These are phyloP conservation scores for Handroanthus guayacan DNA, from an alignment of 257 asterid species.

Conservation along the genomic window DNA sequence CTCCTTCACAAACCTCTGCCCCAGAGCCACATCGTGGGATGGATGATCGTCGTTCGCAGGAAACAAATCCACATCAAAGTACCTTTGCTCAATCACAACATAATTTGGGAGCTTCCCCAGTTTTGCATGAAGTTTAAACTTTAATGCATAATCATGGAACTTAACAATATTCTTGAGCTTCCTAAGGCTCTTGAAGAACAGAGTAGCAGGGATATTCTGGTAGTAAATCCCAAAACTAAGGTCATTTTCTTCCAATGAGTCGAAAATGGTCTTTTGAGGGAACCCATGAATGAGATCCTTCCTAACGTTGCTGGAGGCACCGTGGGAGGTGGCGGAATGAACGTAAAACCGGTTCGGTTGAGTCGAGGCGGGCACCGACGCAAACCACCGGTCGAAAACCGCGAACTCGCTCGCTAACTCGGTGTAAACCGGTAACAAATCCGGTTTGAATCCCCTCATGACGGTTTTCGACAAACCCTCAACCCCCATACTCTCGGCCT, in stretches of 20 bases:
- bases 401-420: conserved; percentile 80
- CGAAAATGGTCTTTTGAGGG: conserved; percentile 96
- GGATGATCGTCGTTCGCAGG: conserved; percentile 99
- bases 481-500: conserved; percentile 80
- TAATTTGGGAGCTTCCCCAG: conserved; percentile 86
- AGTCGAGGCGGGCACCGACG: conserved; percentile 96
- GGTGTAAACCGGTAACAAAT: conserved; percentile 68
- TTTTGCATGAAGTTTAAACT: conserved; percentile 76
- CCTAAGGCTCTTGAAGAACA: conserved; percentile 79
- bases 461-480: conserved; percentile 68
- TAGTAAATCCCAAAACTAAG: conserved; percentile 85
- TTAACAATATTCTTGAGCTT: conserved; percentile 69
- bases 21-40: conserved; percentile 85
- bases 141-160: conserved; percentile 64
- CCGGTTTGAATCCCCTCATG: conserved; percentile 93
- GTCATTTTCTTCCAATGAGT: conserved; percentile 83
- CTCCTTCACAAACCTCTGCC: conserved; percentile 96
- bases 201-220: conserved; percentile 93
- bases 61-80: conserved; percentile 60
- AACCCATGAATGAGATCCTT: conserved; percentile 86
- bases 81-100: conserved; percentile 87
- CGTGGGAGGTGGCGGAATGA: conserved; percentile 98
- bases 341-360: conserved; percentile 95
- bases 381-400: conserved; percentile 92
- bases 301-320: conserved; percentile 93